Conservation (phyloP, 2,329 filamentous ascomycete genomes). For the Colletotrichum shisoi region DNA sequence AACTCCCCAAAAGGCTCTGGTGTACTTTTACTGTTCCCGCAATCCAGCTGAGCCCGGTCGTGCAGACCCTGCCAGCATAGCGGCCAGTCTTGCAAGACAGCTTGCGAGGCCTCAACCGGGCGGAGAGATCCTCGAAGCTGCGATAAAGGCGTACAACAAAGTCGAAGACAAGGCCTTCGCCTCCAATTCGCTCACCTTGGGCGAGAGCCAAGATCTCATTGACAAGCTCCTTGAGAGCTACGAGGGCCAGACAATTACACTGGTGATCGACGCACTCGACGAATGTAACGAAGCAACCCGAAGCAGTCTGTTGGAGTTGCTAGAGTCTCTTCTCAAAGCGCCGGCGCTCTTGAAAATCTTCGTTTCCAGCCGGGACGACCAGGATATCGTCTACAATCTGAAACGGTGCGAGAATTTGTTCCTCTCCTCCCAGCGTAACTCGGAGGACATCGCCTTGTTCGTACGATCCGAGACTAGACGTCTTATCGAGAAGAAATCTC, state of each 20-base stretch:
- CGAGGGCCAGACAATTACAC: conserved; percentile 5
- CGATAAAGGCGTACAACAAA: background rate
- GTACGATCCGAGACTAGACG: background rate
- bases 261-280: conserved; percentile 31
- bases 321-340: conserved; percentile 16
- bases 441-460: background rate
- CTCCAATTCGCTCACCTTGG: background rate
- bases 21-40: conserved; percentile 36
- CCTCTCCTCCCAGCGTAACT: conserved; percentile 20
- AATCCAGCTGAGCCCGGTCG: conserved; percentile 27
- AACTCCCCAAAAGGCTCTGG: background rate
- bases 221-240: conserved; percentile 15
- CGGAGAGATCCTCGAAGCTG: background rate
- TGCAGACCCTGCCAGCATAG: conserved; percentile 20
- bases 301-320: conserved; percentile 8
- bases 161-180: conserved; percentile 3
- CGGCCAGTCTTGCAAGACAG: conserved; percentile 28
- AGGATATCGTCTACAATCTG: conserved; percentile 29
- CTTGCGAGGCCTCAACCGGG: background rate
- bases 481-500: background rate
- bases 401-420: conserved; percentile 7
- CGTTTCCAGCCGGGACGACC: conserved; percentile 32
- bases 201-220: conserved; percentile 14
- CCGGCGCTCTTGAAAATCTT: conserved; percentile 30
- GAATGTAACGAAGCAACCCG: conserved; percentile 19